phyloP scores from a whole-genome alignment of 768 basidiomycete genomes.

The Agaricus bisporus region DNA sequence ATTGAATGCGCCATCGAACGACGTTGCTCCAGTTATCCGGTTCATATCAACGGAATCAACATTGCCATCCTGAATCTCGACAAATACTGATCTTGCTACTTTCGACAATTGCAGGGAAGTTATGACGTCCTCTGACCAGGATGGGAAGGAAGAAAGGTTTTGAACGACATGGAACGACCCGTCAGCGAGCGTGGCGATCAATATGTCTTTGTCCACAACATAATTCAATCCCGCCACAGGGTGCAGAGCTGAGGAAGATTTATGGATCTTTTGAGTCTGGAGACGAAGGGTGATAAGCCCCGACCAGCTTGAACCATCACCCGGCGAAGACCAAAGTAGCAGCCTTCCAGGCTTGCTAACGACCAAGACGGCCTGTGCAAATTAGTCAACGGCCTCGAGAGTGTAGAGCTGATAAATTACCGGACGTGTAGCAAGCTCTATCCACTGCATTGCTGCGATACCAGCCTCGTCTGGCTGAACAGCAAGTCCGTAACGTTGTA shows the following conservation, averaged over 20 bases:
- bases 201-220: slow-evolving; percentile 37
- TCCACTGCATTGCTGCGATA: slow-evolving; percentile 54
- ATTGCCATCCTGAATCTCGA: slow-evolving; percentile 35
- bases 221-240: slow-evolving; percentile 59
- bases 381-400: not conserved
- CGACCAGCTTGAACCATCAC: slow-evolving; percentile 32
- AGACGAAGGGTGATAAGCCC: slow-evolving; percentile 41
- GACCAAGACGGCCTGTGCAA: slow-evolving; percentile 47
- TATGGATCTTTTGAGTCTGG: slow-evolving; percentile 42
- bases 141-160: slow-evolving; percentile 40
- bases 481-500: slow-evolving; percentile 24
- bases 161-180: slow-evolving; percentile 65
- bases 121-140: slow-evolving; percentile 17
- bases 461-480: slow-evolving; percentile 34
- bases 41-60: slow-evolving; percentile 46
- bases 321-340: slow-evolving; percentile 44
- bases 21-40: slow-evolving; percentile 51
- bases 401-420: slow-evolving; percentile 25
- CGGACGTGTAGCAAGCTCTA: slow-evolving; percentile 29
- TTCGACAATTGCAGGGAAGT: slow-evolving; percentile 41
- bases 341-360: slow-evolving; percentile 56
- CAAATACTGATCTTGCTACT: slow-evolving; percentile 45
- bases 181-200: slow-evolving; percentile 59
- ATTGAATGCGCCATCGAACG: slow-evolving; percentile 49
- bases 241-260: slow-evolving; percentile 54